Percentiles rank a stretch among this genome's conserved stretches.
Conservation (phyloP, 352 stramenopile genomes). For the Elongisporangium senticosum region DNA sequence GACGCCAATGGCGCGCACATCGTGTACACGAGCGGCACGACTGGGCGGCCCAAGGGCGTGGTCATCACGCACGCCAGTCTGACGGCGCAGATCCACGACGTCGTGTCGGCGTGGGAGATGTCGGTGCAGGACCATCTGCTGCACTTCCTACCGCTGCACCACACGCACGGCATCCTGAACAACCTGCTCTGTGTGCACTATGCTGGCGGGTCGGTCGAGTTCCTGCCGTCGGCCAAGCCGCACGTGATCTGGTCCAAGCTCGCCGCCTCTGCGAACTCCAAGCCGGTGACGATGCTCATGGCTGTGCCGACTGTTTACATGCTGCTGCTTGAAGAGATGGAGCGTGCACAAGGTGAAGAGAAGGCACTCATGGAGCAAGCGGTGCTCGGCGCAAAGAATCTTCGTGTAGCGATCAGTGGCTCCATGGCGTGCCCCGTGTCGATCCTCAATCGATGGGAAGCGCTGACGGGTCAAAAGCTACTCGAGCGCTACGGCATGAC, state of each 20-base stretch:
- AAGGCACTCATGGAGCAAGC: conserved; percentile 14
- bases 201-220: conserved; percentile 77
- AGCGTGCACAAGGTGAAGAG: conserved; percentile 18
- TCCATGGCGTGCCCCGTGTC: conserved; percentile 83
- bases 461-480: conserved; percentile 71
- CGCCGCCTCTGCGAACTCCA: conserved; percentile 8
- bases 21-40: conserved; percentile 87
- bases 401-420: conserved; percentile 71
- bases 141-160: conserved; percentile 88
- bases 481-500: conserved; percentile 92
- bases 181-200: conserved; percentile 81
- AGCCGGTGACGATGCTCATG: conserved; percentile 78
- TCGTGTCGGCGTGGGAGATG: conserved; percentile 86
- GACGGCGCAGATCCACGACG: conserved; percentile 73
- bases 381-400: conserved; percentile 3
- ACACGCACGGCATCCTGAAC: conserved; percentile 90
- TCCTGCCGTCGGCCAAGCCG: conserved; percentile 54
- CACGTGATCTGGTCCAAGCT: conserved; percentile 60
- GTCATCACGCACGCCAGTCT: conserved; percentile 67
- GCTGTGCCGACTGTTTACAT: conserved; percentile 91
- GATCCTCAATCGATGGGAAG: conserved; percentile 77
- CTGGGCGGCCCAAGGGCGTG: conserved; percentile 76
- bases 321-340: conserved; percentile 75
- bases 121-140: conserved; percentile 67
- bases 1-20: conserved; percentile 35